A percentile compares a stretch with the other conserved stretches of the same genome.
phyloP scores from a whole-genome alignment of 176 grass and related monocot species.

The Thinopyrum elongatum region DNA sequence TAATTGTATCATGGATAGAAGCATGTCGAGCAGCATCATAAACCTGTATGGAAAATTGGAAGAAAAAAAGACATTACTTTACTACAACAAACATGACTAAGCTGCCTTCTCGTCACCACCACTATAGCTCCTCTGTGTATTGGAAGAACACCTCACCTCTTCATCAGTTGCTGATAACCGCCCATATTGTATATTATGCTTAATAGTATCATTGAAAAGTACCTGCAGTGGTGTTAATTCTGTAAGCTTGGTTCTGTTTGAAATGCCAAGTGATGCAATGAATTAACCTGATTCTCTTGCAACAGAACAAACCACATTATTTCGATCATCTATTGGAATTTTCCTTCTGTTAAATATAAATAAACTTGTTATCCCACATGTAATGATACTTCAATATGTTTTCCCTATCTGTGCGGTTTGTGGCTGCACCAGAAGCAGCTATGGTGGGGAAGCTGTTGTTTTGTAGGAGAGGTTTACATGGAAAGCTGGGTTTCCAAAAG shows the following conservation, averaged over 20 bases:
- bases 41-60: slow-evolving; percentile 45
- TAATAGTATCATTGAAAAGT: slow-evolving; percentile 99
- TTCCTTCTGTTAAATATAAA: slow-evolving; percentile 3
- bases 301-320: slow-evolving; percentile 1
- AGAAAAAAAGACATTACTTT: slow-evolving; percentile 23
- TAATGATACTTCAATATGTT: slow-evolving; percentile 18
- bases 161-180: slow-evolving; percentile 87
- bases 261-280: slow-evolving; percentile 8
- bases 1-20: slow-evolving; percentile 90
- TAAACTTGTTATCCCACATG: slow-evolving; percentile 10
- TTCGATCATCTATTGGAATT: not conserved
- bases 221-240: slow-evolving; percentile 56
- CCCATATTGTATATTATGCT: slow-evolving; percentile 98
- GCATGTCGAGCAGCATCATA: slow-evolving; percentile 82
- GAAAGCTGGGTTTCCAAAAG: slow-evolving; percentile 13
- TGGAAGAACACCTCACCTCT: slow-evolving; percentile 64
- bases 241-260: slow-evolving; percentile 23
- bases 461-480: not conserved
- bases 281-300: not conserved
- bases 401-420: not conserved
- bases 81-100: slow-evolving; percentile 16
- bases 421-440: not conserved
- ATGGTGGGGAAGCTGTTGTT: not conserved
- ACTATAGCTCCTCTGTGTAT: slow-evolving; percentile 27
- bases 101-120: not conserved